Evolutionary conservation across 371 early-diverging fungal species (phyloP).

Genomic region (Apophysomyces trapeziformis): DNA sequence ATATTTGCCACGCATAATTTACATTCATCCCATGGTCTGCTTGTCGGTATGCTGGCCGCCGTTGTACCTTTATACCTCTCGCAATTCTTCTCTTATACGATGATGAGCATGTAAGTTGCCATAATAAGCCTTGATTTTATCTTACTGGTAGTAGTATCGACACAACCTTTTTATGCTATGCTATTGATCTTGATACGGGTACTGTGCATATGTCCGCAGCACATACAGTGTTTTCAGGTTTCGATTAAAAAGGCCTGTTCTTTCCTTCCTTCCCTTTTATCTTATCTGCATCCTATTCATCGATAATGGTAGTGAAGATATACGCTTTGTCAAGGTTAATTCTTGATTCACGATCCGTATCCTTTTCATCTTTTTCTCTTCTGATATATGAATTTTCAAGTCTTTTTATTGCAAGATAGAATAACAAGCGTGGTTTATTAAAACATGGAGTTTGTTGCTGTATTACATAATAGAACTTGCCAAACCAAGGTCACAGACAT

Average conservation of each 20-base stretch:
- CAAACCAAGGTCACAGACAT: neutral
- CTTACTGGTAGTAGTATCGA: conserved; percentile 62
- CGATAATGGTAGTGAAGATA: neutral
- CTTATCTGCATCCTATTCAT: conserved; percentile 5
- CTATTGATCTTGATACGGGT: conserved; percentile 79
- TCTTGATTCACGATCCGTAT: no score
- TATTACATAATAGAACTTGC: no score
- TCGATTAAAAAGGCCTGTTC: conserved; percentile 21
- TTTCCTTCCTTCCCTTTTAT: neutral
- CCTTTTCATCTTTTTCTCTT: no score
- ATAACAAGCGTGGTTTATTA: no score
- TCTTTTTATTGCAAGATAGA: no score
- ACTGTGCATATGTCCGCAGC: conserved; percentile 61
- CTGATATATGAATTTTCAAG: no score
- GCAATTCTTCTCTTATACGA: conserved; percentile 69
- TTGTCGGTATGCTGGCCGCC: conserved; percentile 66
- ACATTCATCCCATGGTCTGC: conserved; percentile 70
- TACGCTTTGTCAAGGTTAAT: no score
- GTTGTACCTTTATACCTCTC: conserved; percentile 72
- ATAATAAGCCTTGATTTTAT: neutral
- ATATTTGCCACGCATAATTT: conserved; percentile 68
- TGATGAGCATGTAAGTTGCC: conserved; percentile 78
- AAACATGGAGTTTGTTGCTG: no score
- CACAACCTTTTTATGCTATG: conserved; percentile 79
- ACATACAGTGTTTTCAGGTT: conserved; percentile 50